phyloP scores from a whole-genome alignment of 176 grass and related monocot genomes.

The Oryza coarctata region DNA sequence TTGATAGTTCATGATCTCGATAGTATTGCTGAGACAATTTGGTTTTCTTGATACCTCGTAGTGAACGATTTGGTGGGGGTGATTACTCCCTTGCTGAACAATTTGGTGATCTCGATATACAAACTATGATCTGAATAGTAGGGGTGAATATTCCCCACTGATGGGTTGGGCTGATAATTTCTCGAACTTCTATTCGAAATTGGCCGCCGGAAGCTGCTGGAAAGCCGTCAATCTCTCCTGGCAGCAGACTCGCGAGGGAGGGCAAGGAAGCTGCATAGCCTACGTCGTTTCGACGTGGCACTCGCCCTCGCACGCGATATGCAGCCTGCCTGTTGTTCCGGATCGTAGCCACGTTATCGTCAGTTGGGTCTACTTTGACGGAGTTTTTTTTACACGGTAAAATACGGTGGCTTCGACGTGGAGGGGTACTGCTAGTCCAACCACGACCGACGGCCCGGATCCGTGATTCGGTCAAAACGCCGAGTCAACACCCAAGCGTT shows the following conservation, averaged over 20 bases:
- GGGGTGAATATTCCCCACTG: no score
- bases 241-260: neutral
- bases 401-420: neutral
- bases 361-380: neutral
- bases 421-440: neutral
- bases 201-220: neutral
- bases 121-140: no score
- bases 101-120: no score
- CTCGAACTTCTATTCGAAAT: neutral
- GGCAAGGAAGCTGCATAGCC: neutral
- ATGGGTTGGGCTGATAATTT: no score
- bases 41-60: no score
- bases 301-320: neutral
- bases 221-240: neutral
- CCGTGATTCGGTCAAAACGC: neutral
- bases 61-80: no score
- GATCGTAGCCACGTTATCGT: neutral
- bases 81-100: neutral
- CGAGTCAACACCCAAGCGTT: neutral
- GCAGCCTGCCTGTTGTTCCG: neutral
- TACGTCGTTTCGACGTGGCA: neutral
- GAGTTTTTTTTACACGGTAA: neutral
- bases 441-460: neutral
- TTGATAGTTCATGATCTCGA: no score
- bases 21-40: no score